These are phyloP conservation scores for Torulaspora microellipsoides DNA, from an alignment of 805 yeast genomes.

Conservation along the genomic window DNA sequence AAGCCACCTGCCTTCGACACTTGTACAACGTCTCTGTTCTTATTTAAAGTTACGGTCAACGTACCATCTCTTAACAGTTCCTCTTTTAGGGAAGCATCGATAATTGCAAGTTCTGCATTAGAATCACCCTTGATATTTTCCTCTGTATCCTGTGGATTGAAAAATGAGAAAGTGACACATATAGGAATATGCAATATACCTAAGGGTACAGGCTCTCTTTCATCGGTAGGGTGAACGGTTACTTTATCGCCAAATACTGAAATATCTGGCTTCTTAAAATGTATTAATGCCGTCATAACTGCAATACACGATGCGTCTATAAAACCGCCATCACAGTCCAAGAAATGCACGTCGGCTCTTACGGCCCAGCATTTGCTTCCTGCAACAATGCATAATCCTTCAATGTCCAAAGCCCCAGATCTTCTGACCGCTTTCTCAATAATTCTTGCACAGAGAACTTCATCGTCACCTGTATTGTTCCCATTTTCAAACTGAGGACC, in stretches of 20 bases:
- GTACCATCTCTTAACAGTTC: constrained; percentile 73
- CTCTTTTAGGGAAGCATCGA: constrained; percentile 77
- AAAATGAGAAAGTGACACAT: constrained; percentile 85
- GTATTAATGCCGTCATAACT: constrained; percentile 79
- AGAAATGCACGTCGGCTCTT: constrained; percentile 82
- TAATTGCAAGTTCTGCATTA: constrained; percentile 54
- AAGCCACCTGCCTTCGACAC: constrained; percentile 86
- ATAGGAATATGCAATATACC: constrained; percentile 86
- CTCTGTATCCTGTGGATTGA: constrained; percentile 59
- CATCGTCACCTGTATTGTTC: constrained; percentile 66
- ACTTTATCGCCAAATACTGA: constrained; percentile 62
- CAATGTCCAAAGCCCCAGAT: constrained; percentile 87
- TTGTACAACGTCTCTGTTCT: constrained; percentile 87
- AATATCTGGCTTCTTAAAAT: constrained; percentile 79
- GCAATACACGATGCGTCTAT: constrained; percentile 89
- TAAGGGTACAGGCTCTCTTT: constrained; percentile 82
- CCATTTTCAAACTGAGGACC: constrained; percentile 77
- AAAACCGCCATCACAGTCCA: constrained; percentile 89
- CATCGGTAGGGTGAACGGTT: constrained; percentile 64
- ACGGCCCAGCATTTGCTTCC: constrained; percentile 90
- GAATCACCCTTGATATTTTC: constrained; percentile 66
- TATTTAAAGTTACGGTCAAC: constrained; percentile 80
- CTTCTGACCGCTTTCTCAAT: constrained; percentile 90
- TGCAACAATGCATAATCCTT: constrained; percentile 82
- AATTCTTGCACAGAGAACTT: constrained; percentile 71